Evolutionary conservation across 176 grass and related monocot species (phyloP).

Genomic region (Cocos nucifera): DNA sequence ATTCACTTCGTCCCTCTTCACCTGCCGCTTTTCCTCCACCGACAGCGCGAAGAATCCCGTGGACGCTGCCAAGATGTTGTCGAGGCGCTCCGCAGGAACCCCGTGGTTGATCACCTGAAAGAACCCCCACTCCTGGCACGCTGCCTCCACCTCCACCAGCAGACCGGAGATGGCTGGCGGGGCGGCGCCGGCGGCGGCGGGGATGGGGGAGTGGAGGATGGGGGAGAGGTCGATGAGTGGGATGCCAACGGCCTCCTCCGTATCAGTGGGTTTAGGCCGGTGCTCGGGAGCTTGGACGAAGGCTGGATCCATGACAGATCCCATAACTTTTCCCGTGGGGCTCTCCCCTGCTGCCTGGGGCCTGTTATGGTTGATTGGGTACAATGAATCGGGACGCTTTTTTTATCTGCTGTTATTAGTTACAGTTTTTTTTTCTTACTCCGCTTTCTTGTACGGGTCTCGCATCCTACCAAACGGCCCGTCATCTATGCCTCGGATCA

Average conservation of each 20-base stretch:
- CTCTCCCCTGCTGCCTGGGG: no score
- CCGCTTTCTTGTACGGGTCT: no score
- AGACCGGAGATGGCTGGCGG: conserved; percentile 1
- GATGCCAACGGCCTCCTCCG: conserved; percentile 38
- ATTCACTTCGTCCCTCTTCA: conserved; percentile 40
- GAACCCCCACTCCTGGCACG: conserved; percentile 79
- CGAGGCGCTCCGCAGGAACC: conserved; percentile 28
- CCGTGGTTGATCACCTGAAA: conserved; percentile 75
- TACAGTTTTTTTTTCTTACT: no score
- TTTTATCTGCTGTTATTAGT: no score
- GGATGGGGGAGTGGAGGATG: conserved; percentile 11
- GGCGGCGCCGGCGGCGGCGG: background rate
- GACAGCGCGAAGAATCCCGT: conserved; percentile 53
- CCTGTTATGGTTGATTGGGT: no score
- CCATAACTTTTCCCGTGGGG: no score
- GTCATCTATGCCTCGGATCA: no score
- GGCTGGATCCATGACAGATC: conserved; percentile 26
- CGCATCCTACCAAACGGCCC: no score
- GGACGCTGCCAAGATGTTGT: conserved; percentile 27
- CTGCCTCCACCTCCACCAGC: conserved; percentile 44
- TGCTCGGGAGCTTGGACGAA: conserved; percentile 83
- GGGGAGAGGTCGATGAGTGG: conserved; percentile 66
- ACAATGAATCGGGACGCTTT: no score
- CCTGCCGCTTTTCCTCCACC: conserved; percentile 28
- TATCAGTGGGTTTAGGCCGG: conserved; percentile 32